A percentile compares a stretch with the other conserved stretches of the same genome.
Evolutionary conservation across 2,329 filamentous ascomycete genomes (phyloP).

Genomic region (Aspergillus novoparasiticus): DNA sequence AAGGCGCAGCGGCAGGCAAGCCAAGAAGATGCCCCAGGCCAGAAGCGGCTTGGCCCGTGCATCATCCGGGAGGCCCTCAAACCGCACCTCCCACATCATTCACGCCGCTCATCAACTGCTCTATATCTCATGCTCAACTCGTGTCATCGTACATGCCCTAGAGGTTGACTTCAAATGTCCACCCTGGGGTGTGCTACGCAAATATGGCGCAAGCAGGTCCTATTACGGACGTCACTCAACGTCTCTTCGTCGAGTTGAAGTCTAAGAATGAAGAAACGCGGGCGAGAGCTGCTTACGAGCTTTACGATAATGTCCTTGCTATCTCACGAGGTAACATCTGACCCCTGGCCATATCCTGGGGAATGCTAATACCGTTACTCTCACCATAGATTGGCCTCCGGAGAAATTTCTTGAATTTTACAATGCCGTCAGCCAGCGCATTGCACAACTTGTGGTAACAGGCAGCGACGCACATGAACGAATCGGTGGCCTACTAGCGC

Average conservation of each 20-base stretch:
- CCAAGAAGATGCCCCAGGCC: conserved; percentile 16
- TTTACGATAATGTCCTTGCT: conserved; percentile 49
- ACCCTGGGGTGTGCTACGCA: conserved; percentile 38
- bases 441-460: conserved; percentile 76
- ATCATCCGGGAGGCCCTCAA: conserved; percentile 25
- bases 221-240: conserved; percentile 54
- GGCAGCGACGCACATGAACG: conserved; percentile 85
- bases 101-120: conserved; percentile 17
- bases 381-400: conserved; percentile 67
- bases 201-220: conserved; percentile 52
- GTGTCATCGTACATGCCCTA: conserved; percentile 29
- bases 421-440: conserved; percentile 65
- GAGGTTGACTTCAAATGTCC: conserved; percentile 43
- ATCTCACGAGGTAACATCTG: conserved; percentile 47
- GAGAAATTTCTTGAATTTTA: conserved; percentile 77
- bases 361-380: conserved; percentile 16
- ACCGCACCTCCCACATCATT: conserved; percentile 28
- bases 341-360: background rate
- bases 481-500: conserved; percentile 86
- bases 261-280: conserved; percentile 57
- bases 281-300: conserved; percentile 52
- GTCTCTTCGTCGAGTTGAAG: conserved; percentile 60
- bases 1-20: background rate
- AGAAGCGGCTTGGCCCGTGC: conserved; percentile 29
- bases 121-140: conserved; percentile 22